Percentiles rank a stretch among this genome's conserved stretches.
These are phyloP conservation scores for Lichtheimia ornata DNA, from an alignment of 371 early-diverging fungal genomes.

Conservation along the genomic window DNA sequence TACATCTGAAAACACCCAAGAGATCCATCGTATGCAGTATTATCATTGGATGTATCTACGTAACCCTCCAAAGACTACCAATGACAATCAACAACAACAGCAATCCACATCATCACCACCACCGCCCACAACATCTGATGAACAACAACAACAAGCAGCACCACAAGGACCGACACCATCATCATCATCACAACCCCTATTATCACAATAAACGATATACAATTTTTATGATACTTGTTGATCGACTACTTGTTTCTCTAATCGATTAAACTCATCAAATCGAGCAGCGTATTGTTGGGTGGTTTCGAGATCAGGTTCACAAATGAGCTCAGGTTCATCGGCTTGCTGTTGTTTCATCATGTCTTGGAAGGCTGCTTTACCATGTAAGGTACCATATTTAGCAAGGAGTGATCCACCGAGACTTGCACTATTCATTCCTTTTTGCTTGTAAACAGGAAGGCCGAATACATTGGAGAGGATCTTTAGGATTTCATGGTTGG, in stretches of 20 bases:
- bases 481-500: constrained; percentile 57
- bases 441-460: constrained; percentile 58
- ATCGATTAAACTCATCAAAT: constrained; percentile 8
- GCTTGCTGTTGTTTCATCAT: constrained; percentile 36
- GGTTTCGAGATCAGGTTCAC: constrained; percentile 22
- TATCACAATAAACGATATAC: neutral
- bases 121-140: neutral
- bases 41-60: constrained; percentile 82
- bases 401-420: constrained; percentile 51
- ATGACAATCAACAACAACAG: constrained; percentile 9
- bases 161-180: constrained; percentile 1
- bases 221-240: neutral
- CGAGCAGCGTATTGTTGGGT: constrained; percentile 17
- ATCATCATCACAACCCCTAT: neutral
- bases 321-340: constrained; percentile 30
- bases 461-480: constrained; percentile 74
- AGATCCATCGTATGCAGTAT: constrained; percentile 84
- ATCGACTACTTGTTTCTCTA: constrained; percentile 16
- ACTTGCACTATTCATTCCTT: constrained; percentile 50
- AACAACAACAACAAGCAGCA: neutral
- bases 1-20: constrained; percentile 71
- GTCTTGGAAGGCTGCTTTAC: constrained; percentile 27
- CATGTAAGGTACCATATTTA: constrained; percentile 27
- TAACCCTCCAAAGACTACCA: constrained; percentile 31
- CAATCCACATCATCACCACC: constrained; percentile 6